These are phyloP conservation scores for Huntiella abstrusa DNA, from an alignment of 2,329 filamentous ascomycete genomes.

Conservation along the genomic window DNA sequence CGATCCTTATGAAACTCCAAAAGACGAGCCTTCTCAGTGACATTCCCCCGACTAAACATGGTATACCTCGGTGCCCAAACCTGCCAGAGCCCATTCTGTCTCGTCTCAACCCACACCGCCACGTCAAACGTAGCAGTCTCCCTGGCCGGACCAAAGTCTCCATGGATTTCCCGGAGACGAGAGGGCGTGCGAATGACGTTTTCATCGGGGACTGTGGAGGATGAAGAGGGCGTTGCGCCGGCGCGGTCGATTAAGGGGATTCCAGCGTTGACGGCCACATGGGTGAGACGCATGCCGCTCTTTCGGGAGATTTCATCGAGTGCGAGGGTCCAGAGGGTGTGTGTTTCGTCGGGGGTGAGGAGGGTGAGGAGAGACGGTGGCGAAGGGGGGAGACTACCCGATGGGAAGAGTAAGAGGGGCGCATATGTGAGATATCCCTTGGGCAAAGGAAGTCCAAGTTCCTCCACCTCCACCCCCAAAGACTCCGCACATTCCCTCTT, in stretches of 20 bases:
- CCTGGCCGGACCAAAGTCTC: slow-evolving; percentile 43
- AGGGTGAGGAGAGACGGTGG: slow-evolving; percentile 24
- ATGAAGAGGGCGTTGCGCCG: slow-evolving; percentile 8
- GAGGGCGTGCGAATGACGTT: slow-evolving; percentile 60
- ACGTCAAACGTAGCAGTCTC: slow-evolving; percentile 28
- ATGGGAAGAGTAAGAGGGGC: slow-evolving; percentile 40
- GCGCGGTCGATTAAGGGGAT: slow-evolving; percentile 26
- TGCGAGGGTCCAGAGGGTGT: slow-evolving; percentile 30
- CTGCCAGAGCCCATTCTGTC: slow-evolving; percentile 65
- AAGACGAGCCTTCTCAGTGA: slow-evolving; percentile 71
- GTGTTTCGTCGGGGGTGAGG: slow-evolving; percentile 14
- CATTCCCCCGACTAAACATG: slow-evolving; percentile 86
- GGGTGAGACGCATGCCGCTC: slow-evolving; percentile 27
- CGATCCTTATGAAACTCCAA: slow-evolving; percentile 28
- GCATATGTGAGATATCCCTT: slow-evolving; percentile 38
- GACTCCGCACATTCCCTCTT: too few species aligned
- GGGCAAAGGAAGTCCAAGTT: slow-evolving; percentile 2
- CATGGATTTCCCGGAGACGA: slow-evolving; percentile 49
- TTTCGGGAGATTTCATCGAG: slow-evolving; percentile 26
- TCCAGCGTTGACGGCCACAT: slow-evolving; percentile 41
- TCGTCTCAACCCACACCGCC: slow-evolving; percentile 63
- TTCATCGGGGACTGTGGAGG: slow-evolving; percentile 19
- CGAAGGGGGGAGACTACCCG: slow-evolving; percentile 32
- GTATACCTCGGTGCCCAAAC: slow-evolving; percentile 78
- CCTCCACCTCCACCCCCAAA: neutral